phyloP scores from a whole-genome alignment of 2,329 filamentous ascomycete species.

The Chrysosporium keratinophilum region DNA sequence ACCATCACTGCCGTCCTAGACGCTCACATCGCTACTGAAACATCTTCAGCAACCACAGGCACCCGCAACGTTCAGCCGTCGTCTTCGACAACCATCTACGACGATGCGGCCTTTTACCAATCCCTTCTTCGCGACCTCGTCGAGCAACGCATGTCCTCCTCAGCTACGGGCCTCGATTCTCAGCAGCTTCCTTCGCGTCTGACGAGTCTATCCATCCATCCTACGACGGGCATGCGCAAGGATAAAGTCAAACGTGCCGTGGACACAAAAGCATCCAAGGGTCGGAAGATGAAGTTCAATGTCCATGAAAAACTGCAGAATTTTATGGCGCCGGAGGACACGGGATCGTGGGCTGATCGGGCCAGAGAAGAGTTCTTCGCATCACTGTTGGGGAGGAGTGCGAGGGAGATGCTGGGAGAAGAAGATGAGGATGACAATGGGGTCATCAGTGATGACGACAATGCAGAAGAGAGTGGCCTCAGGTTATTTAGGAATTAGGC shows the following conservation, averaged over 20 bases:
- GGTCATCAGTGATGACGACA: conserved; percentile 19
- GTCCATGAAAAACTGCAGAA: conserved; percentile 97
- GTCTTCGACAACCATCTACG: conserved; percentile 52
- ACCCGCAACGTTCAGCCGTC: conserved; percentile 25
- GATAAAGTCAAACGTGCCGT: conserved; percentile 69
- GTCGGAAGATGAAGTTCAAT: conserved; percentile 83
- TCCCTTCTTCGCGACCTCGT: conserved; percentile 85
- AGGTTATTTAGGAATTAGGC: conserved; percentile 25
- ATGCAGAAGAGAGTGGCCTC: conserved; percentile 26
- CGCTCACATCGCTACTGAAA: conserved; percentile 36
- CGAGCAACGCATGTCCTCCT: conserved; percentile 63
- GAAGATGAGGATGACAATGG: conserved; percentile 48
- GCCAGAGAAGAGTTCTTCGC: conserved; percentile 70
- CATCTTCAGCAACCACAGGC: conserved; percentile 15
- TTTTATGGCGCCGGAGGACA: conserved; percentile 89
- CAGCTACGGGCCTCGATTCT: conserved; percentile 37
- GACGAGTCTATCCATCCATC: conserved; percentile 30
- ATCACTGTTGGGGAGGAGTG: conserved; percentile 54
- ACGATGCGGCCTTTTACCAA: conserved; percentile 93
- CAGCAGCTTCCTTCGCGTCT: conserved; percentile 21
- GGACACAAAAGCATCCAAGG: conserved; percentile 91
- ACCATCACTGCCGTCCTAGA: conserved; percentile 37
- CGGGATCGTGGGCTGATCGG: conserved; percentile 65
- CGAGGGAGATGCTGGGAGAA: conserved; percentile 56
- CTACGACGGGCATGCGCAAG: conserved; percentile 36